phyloP scores from a whole-genome alignment of 768 basidiomycete species.

The Collybia nuda region DNA sequence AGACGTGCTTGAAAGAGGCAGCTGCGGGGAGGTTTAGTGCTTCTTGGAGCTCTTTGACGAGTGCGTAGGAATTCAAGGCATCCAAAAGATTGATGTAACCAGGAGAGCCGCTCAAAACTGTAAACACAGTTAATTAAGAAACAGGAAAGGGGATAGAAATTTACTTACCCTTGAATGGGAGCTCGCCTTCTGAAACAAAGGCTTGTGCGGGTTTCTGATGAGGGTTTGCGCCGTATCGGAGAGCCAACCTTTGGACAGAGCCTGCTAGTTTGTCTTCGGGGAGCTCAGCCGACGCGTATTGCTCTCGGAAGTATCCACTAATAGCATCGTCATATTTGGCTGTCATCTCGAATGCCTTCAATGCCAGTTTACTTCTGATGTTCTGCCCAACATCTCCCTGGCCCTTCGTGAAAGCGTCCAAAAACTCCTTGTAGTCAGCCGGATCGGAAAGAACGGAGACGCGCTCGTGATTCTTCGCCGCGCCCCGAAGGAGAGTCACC shows the following conservation, averaged over 20 bases:
- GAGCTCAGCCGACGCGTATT: conserved; percentile 86
- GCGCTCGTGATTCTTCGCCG: conserved; percentile 96
- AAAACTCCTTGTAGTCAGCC: conserved; percentile 80
- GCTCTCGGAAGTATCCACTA: conserved; percentile 92
- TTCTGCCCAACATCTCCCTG: conserved; percentile 73
- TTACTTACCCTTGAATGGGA: conserved; percentile 87
- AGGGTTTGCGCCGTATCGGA: conserved; percentile 97
- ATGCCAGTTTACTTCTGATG: conserved; percentile 76
- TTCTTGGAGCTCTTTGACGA: conserved; percentile 91
- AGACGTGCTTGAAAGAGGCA: conserved; percentile 99
- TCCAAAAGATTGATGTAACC: conserved; percentile 99
- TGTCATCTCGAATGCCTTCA: conserved; percentile 98
- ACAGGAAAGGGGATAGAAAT: not conserved
- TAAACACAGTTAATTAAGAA: conserved; percentile 4
- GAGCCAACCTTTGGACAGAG: conserved; percentile 76
- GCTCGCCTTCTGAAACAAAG: conserved; percentile 81
- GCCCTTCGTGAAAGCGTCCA: conserved; percentile 73
- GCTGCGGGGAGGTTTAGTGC: conserved; percentile 90
- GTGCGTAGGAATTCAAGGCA: conserved; percentile 94
- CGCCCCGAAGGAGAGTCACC: conserved; percentile 94
- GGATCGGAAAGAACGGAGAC: conserved; percentile 90
- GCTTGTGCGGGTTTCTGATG: conserved; percentile 99
- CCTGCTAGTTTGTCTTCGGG: conserved; percentile 59
- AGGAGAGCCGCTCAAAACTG: conserved; percentile 90
- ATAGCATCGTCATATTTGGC: conserved; percentile 95